phyloP scores from a whole-genome alignment of 495 filamentous ascomycete genomes.

The Trypethelium eluteriae region DNA sequence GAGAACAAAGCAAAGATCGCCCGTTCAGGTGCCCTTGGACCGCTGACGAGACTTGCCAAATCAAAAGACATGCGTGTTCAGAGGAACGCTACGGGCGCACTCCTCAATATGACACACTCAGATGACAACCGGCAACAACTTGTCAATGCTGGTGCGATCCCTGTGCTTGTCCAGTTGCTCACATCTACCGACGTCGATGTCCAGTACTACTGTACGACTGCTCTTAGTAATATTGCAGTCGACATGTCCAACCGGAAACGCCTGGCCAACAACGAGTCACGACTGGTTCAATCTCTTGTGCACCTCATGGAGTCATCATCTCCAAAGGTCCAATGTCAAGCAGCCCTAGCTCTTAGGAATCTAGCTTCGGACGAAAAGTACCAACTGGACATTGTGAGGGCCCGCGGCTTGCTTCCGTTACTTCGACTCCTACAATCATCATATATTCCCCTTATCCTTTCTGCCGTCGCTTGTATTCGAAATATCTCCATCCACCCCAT shows the following conservation, averaged over 20 bases:
- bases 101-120: slow-evolving; percentile 99
- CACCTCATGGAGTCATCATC: slow-evolving; percentile 95
- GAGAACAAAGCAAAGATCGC: slow-evolving; percentile 99
- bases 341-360: slow-evolving; percentile 87
- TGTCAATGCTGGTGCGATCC: slow-evolving; percentile 92
- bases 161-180: slow-evolving; percentile 87
- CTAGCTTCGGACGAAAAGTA: slow-evolving; percentile 97
- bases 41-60: slow-evolving; percentile 84
- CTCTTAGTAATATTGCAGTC: slow-evolving; percentile 95
- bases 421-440: slow-evolving; percentile 86
- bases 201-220: slow-evolving; percentile 98
- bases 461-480: slow-evolving; percentile 93
- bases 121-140: slow-evolving; percentile 97
- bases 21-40: slow-evolving; percentile 82
- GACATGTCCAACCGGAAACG: slow-evolving; percentile 84
- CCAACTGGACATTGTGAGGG: slow-evolving; percentile 91
- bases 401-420: slow-evolving; percentile 73
- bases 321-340: slow-evolving; percentile 96
- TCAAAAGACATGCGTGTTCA: slow-evolving; percentile 99
- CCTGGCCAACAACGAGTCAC: slow-evolving; percentile 78
- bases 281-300: slow-evolving; percentile 85
- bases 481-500: slow-evolving; percentile 99
- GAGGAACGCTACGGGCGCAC: slow-evolving; percentile 89
- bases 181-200: slow-evolving; percentile 91
- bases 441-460: slow-evolving; percentile 91